Evolutionary conservation across 441 rosid genomes (phyloP), one percentile per base, ranked within the genome.

Genomic region (Brassica hybrid): DNA sequence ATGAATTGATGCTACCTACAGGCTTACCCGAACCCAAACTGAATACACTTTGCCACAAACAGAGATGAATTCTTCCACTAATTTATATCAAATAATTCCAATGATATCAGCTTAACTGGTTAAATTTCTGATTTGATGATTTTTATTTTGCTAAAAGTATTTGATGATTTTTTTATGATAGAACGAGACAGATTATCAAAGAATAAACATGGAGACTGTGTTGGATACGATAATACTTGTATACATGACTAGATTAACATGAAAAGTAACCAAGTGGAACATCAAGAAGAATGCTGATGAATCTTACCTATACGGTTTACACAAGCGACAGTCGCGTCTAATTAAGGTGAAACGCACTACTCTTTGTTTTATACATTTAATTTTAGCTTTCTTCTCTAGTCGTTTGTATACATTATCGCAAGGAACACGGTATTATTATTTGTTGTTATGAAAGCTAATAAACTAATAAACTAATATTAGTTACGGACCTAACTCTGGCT

Each of bases 381-480:
- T 34, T 45, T 32, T 19, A 32, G 69, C 69, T 76, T 76, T 6
- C 32, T 27, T 27, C 32, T 27, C 32, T 43, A 50, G 0, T 25
- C 58, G 74, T 76, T 69, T 69, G 36, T 69, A 76, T 76, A 69
- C 70, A 76, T 76, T 54, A 76, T 61, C 69, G 63, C 58, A 64
- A 2, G 38, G 9, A 27, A 30, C 8, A 43, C 14, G 25, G 18
- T 36, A 6, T 62, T 12, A 19, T 65, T 18, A 56, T 56, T 32
- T 13, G 36, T 38, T 36, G 65, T 38, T 70, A 36, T 36, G 38
- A 58, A 36, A 58, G 10, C 56, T 57, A 70, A 57, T 70, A 56
- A 69, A 18, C 18, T 34, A 69, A 30, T 27, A 27, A 21, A 21
- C 23, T 21, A 21, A 21, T 50, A 11, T 52, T 50, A 64, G 62